Evolutionary conservation across 352 stramenopile species (phyloP).

Genomic region (Globisporangium nunn): DNA sequence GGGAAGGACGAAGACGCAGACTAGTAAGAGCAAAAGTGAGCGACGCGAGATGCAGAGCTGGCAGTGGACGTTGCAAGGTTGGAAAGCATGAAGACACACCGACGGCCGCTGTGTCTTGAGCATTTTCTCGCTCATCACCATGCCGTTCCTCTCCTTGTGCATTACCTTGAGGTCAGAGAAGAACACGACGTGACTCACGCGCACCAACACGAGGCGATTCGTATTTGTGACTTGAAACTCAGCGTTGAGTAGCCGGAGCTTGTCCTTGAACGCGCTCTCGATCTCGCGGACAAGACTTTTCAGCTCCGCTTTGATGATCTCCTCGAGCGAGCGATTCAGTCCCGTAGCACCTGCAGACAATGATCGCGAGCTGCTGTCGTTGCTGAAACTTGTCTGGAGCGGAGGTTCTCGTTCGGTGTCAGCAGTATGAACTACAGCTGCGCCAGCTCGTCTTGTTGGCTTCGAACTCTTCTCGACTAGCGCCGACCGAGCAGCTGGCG

Average conservation of each 20-base stretch:
- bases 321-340: constrained; percentile 17
- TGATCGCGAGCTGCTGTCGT: background rate
- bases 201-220: constrained; percentile 46
- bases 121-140: background rate
- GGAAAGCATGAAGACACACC: constrained; percentile 1
- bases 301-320: constrained; percentile 46
- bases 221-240: constrained; percentile 55
- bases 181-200: constrained; percentile 47
- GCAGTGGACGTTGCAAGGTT: background rate
- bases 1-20: constrained; percentile 6
- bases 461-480: background rate
- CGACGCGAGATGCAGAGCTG: background rate
- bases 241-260: constrained; percentile 36
- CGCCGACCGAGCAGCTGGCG: background rate
- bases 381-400: background rate
- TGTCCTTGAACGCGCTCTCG: constrained; percentile 30
- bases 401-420: background rate
- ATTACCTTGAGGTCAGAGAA: constrained; percentile 34
- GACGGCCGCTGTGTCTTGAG: constrained; percentile 10
- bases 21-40: background rate
- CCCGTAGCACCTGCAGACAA: background rate
- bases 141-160: background rate
- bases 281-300: constrained; percentile 36
- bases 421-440: background rate
- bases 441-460: background rate